These are phyloP conservation scores for rapeseed (Brassica napus) DNA, from an alignment of 345 rosid genomes.

Conservation along the genomic window DNA sequence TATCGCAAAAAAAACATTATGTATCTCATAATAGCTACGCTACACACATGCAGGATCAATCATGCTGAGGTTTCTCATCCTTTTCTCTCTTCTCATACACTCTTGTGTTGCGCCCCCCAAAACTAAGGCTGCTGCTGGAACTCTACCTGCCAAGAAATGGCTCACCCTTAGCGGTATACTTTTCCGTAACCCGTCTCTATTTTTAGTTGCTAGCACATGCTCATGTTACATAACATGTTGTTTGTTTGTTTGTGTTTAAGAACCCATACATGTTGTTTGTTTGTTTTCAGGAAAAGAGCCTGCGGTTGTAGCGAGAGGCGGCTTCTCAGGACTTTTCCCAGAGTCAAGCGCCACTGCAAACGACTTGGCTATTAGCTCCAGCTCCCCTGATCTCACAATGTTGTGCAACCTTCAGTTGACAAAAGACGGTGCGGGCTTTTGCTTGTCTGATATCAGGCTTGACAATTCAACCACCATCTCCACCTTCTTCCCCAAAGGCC, in stretches of 20 bases:
- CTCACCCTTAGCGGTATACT: slow-evolving; percentile 54
- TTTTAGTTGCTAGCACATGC: neutral
- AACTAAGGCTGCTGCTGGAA: neutral
- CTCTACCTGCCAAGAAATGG: slow-evolving; percentile 54
- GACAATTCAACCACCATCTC: slow-evolving; percentile 60
- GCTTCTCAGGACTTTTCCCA: slow-evolving; percentile 78
- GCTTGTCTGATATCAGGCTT: slow-evolving; percentile 58
- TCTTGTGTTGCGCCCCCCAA: slow-evolving; percentile 39
- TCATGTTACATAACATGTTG: neutral
- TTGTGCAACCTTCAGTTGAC: slow-evolving; percentile 73
- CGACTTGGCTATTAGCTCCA: slow-evolving; percentile 40
- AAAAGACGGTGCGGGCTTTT: slow-evolving; percentile 65
- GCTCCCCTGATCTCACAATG: slow-evolving; percentile 43
- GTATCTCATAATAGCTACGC: slow-evolving; percentile 3
- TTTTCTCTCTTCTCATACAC: slow-evolving; percentile 49
- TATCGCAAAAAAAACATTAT: no score
- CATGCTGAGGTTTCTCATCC: slow-evolving; percentile 51
- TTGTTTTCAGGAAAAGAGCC: slow-evolving; percentile 57
- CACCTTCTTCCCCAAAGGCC: slow-evolving; percentile 37
- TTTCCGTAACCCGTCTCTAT: neutral
- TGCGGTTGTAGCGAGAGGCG: slow-evolving; percentile 72
- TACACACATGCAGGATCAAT: slow-evolving; percentile 28
- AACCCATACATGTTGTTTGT: neutral
- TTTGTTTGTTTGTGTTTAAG: neutral
- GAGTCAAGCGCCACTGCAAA: slow-evolving; percentile 58